Evolutionary conservation across 140 eudicot genomes (phyloP).

Genomic region (Oenanthe javanica): DNA sequence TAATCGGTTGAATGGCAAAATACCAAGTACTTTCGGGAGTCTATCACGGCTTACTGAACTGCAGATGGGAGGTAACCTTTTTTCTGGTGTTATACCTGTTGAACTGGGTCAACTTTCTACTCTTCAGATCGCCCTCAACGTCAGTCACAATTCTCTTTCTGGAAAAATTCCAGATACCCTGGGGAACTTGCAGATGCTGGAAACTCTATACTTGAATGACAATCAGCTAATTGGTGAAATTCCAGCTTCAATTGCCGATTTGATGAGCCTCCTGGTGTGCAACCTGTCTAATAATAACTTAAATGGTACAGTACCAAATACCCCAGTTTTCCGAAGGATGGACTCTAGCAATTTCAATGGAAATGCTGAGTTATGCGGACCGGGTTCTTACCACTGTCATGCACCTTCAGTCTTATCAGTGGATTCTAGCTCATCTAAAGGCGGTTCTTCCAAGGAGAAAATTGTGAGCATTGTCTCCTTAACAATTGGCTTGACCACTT

Average conservation of each 20-base stretch:
- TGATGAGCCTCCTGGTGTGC: slow-evolving; percentile 63
- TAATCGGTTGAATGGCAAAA: slow-evolving; percentile 48
- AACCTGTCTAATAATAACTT: slow-evolving; percentile 73
- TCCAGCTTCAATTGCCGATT: slow-evolving; percentile 51
- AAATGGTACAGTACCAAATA: slow-evolving; percentile 57
- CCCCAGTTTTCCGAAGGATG: slow-evolving; percentile 55
- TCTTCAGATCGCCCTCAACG: slow-evolving; percentile 75
- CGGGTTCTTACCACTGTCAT: slow-evolving; percentile 33
- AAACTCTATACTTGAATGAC: slow-evolving; percentile 61
- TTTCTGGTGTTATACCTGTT: slow-evolving; percentile 62
- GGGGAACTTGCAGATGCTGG: slow-evolving; percentile 81
- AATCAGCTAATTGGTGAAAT: slow-evolving; percentile 70
- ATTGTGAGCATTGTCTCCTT: slow-evolving; percentile 47
- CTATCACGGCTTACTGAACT: slow-evolving; percentile 64
- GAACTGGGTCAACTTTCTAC: slow-evolving; percentile 64
- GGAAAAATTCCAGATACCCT: slow-evolving; percentile 68
- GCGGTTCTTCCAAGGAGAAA: slow-evolving; percentile 41
- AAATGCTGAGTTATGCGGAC: slow-evolving; percentile 51
- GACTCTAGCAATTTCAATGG: slow-evolving; percentile 71
- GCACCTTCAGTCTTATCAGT: slow-evolving; percentile 22
- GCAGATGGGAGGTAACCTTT: slow-evolving; percentile 89
- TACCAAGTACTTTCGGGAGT: slow-evolving; percentile 66
- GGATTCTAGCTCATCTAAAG: slow-evolving; percentile 34
- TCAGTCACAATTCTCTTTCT: slow-evolving; percentile 72
- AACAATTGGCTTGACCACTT: slow-evolving; percentile 52